Evolutionary conservation across 2,329 filamentous ascomycete genomes (phyloP).

Genomic region (Colletotrichum somersetense): DNA sequence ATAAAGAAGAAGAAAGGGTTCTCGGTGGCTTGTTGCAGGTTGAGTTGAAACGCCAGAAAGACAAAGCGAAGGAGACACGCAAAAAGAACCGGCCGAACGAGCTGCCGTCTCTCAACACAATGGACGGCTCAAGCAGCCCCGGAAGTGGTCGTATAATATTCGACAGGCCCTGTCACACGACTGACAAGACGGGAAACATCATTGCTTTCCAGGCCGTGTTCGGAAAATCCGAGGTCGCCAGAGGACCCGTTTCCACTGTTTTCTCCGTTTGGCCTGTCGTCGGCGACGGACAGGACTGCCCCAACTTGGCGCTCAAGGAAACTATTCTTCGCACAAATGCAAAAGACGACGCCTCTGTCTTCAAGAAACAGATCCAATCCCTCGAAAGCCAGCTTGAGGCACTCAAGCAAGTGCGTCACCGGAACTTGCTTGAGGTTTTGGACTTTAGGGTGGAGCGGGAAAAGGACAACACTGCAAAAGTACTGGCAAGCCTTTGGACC

Average conservation of each 20-base stretch:
- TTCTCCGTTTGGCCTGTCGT: constrained; percentile 80
- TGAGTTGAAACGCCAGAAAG: constrained; percentile 76
- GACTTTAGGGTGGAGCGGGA: constrained; percentile 82
- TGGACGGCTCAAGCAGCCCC: constrained; percentile 49
- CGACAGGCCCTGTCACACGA: constrained; percentile 74
- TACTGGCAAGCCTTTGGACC: constrained; percentile 68
- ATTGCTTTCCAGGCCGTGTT: constrained; percentile 79
- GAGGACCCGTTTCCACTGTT: constrained; percentile 75
- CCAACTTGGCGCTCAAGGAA: constrained; percentile 81
- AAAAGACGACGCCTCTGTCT: constrained; percentile 72
- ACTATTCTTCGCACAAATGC: constrained; percentile 69
- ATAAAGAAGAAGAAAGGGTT: constrained; percentile 76
- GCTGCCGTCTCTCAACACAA: constrained; percentile 51
- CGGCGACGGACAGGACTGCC: constrained; percentile 64
- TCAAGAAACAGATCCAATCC: constrained; percentile 81
- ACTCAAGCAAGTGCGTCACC: constrained; percentile 80
- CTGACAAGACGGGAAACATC: constrained; percentile 72
- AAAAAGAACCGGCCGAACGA: constrained; percentile 67
- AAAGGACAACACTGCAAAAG: constrained; percentile 54
- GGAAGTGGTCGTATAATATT: constrained; percentile 66
- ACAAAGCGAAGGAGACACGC: constrained; percentile 73
- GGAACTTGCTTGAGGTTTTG: constrained; percentile 82
- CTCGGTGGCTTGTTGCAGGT: constrained; percentile 79
- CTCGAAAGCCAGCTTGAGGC: constrained; percentile 83
- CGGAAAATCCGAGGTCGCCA: constrained; percentile 74